These are phyloP conservation scores for Clavispora carvajalis DNA, from an alignment of 805 yeast genomes.

Conservation along the genomic window DNA sequence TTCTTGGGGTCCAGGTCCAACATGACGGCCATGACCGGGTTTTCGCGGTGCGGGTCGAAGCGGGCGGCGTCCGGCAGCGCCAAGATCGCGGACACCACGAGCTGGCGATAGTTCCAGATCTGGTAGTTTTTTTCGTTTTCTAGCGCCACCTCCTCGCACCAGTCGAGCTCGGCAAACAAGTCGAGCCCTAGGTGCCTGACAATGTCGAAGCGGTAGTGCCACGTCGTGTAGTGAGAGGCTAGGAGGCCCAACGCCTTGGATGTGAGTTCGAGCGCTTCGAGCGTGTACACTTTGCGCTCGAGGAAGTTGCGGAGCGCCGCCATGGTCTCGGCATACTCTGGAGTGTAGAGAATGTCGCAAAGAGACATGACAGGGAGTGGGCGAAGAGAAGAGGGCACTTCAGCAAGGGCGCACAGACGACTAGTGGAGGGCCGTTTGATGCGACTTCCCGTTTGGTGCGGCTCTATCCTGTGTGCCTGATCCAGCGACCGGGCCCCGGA, in stretches of 20 bases:
- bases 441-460: neutral
- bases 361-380: conserved; percentile 21
- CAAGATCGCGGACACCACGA: conserved; percentile 42
- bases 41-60: conserved; percentile 50
- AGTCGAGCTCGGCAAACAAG: conserved; percentile 55
- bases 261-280: conserved; percentile 67
- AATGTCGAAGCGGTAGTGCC: conserved; percentile 67
- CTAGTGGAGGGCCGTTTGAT: neutral
- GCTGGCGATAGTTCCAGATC: conserved; percentile 91
- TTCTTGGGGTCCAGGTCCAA: conserved; percentile 78
- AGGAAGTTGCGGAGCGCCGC: conserved; percentile 59
- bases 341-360: conserved; percentile 66
- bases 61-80: conserved; percentile 7
- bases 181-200: conserved; percentile 34
- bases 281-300: conserved; percentile 54
- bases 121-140: conserved; percentile 89
- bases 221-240: conserved; percentile 89
- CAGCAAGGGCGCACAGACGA: too few relatives aligned
- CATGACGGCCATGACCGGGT: conserved; percentile 61
- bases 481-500: too few relatives aligned
- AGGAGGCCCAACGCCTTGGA: conserved; percentile 56
- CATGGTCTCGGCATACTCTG: conserved; percentile 61
- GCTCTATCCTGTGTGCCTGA: neutral
- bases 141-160: conserved; percentile 74
- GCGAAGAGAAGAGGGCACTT: too few relatives aligned